These are phyloP conservation scores for Puccinia novopanici DNA, from an alignment of 1,284 basidiomycete genomes.

Conservation along the genomic window DNA sequence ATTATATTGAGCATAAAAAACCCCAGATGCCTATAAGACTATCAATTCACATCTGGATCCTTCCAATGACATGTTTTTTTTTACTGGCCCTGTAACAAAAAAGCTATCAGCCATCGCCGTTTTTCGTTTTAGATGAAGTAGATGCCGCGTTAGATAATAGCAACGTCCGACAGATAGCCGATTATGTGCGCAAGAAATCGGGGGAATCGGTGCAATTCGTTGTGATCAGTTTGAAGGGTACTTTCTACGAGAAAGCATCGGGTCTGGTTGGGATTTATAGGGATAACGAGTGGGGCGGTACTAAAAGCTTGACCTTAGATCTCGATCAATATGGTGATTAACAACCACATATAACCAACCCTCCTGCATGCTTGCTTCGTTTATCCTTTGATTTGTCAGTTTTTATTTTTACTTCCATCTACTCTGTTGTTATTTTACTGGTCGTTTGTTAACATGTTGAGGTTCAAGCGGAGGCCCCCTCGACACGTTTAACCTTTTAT, in stretches of 20 bases:
- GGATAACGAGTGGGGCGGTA: slow-evolving; percentile 89
- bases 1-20: not conserved
- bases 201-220: slow-evolving; percentile 56
- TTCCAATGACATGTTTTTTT: not conserved
- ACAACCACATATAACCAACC: too few relatives aligned
- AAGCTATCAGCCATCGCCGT: slow-evolving; percentile 88
- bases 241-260: slow-evolving; percentile 82
- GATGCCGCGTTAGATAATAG: slow-evolving; percentile 96
- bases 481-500: too few relatives aligned
- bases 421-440: slow-evolving; percentile 2
- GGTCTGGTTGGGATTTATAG: slow-evolving; percentile 91
- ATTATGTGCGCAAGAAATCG: slow-evolving; percentile 70
- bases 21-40: not conserved
- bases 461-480: not conserved
- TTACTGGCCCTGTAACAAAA: not conserved
- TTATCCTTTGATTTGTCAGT: too few relatives aligned
- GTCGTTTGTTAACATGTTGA: not conserved
- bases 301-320: slow-evolving; percentile 82
- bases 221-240: slow-evolving; percentile 58
- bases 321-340: slow-evolving; percentile 62
- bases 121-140: slow-evolving; percentile 98
- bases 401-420: not conserved
- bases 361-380: not conserved
- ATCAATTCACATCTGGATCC: not conserved
- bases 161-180: slow-evolving; percentile 88